A percentile compares a stretch with the other conserved stretches of the same genome.
These are phyloP conservation scores for Phoma sp. DNA, from an alignment of 2,329 filamentous ascomycete genomes.

Conservation along the genomic window DNA sequence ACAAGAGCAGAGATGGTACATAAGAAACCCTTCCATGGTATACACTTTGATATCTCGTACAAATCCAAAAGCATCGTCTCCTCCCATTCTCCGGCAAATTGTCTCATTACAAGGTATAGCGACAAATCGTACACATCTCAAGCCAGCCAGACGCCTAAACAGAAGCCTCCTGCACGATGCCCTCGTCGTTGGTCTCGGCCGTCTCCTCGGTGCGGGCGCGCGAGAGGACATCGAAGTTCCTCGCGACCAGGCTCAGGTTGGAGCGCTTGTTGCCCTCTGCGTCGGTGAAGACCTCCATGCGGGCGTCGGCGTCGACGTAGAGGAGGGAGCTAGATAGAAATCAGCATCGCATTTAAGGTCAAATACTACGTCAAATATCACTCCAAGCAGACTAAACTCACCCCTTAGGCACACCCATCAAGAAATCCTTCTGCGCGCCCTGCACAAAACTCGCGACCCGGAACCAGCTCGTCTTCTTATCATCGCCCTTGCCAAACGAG, in stretches of 20 bases:
- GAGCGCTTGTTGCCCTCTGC: conserved; percentile 71
- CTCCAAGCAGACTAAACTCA: too few species aligned
- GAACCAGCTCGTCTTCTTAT: conserved; percentile 86
- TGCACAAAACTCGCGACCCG: conserved; percentile 76
- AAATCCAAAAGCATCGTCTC: neutral
- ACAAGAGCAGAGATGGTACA: conserved; percentile 43
- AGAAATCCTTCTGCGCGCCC: conserved; percentile 72
- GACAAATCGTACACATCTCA: conserved; percentile 5
- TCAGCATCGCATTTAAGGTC: too few species aligned
- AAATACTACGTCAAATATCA: too few species aligned
- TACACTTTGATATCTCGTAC: conserved; percentile 3
- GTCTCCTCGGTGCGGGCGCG: conserved; percentile 33
- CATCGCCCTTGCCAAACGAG: conserved; percentile 67
- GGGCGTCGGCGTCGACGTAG: conserved; percentile 83
- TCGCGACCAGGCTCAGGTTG: conserved; percentile 76
- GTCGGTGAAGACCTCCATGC: conserved; percentile 68
- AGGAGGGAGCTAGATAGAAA: conserved; percentile 81
- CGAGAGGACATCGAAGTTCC: conserved; percentile 45
- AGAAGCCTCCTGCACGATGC: conserved; percentile 41
- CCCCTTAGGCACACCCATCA: conserved; percentile 83
- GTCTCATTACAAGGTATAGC: conserved; percentile 16
- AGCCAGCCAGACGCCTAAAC: conserved; percentile 14
- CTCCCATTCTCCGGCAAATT: neutral
- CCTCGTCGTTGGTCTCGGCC: conserved; percentile 41
- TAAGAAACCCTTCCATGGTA: conserved; percentile 20